These are phyloP conservation scores for Sedum album DNA, from an alignment of 164 flowering plant genomes.

Conservation along the genomic window DNA sequence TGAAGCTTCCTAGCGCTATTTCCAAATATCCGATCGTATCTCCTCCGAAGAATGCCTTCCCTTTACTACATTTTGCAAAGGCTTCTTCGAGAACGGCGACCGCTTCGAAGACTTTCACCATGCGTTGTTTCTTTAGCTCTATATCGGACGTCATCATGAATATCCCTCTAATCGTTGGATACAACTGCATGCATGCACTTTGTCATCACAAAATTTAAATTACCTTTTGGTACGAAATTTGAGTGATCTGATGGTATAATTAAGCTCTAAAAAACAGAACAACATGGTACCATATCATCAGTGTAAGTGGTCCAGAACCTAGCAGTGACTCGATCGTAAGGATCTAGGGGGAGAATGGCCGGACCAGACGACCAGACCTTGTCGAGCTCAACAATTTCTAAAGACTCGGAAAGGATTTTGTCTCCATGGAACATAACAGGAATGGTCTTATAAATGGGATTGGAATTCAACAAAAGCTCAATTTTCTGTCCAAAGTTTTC, in stretches of 20 bases:
- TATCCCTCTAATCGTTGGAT: conserved; percentile 19
- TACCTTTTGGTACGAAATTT: no score
- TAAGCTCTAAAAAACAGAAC: no score
- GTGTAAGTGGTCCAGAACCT: conserved; percentile 63
- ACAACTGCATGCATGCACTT: no score
- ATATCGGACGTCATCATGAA: conserved; percentile 16
- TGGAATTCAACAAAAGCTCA: conserved; percentile 50
- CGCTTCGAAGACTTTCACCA: conserved; percentile 22
- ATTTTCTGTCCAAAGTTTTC: conserved; percentile 24
- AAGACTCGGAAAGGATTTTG: conserved; percentile 48
- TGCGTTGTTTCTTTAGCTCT: conserved; percentile 25
- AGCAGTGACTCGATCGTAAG: conserved; percentile 52
- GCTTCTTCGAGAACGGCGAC: conserved; percentile 44
- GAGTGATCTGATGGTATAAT: no score
- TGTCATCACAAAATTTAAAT: no score
- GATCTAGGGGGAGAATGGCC: no score
- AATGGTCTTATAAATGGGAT: conserved; percentile 42
- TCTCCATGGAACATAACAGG: conserved; percentile 40
- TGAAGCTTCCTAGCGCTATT: conserved; percentile 37
- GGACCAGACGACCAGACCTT: conserved; percentile 46
- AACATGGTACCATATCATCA: conserved; percentile 26
- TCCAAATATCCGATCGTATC: conserved; percentile 46
- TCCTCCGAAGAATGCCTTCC: conserved; percentile 56
- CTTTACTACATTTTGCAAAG: conserved; percentile 33
- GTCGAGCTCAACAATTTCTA: conserved; percentile 55